Evolutionary conservation across 345 rosid genomes (phyloP).

Genomic region (Theobroma cacao): DNA sequence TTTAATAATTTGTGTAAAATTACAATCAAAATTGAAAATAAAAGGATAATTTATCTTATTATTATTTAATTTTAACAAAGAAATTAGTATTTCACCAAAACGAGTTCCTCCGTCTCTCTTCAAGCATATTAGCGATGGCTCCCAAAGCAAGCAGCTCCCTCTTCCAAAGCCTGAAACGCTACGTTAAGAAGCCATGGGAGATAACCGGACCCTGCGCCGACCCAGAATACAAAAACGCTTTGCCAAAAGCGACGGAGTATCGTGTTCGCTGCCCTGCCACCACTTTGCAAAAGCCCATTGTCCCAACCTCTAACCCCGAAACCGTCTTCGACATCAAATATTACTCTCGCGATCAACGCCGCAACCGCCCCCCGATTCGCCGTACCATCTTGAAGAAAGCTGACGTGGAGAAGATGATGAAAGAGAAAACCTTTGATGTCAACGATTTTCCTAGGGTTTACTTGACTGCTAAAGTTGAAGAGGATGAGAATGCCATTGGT

Average conservation of each 20-base stretch:
- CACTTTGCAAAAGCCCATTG: slow-evolving; percentile 41
- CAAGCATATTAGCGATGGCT: slow-evolving; percentile 60
- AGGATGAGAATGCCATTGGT: slow-evolving; percentile 37
- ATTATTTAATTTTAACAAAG: too few species aligned
- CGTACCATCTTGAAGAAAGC: slow-evolving; percentile 69
- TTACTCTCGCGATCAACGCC: slow-evolving; percentile 74
- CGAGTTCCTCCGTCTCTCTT: neutral
- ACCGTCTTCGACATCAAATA: slow-evolving; percentile 88
- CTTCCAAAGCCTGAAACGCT: slow-evolving; percentile 60
- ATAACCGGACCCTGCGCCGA: slow-evolving; percentile 86
- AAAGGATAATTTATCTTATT: too few species aligned
- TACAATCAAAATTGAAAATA: too few species aligned
- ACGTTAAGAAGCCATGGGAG: slow-evolving; percentile 93
- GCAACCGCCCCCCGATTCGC: slow-evolving; percentile 80
- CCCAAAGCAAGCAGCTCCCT: slow-evolving; percentile 45
- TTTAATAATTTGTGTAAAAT: too few species aligned
- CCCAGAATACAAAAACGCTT: slow-evolving; percentile 68
- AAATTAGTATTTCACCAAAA: neutral
- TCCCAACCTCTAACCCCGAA: slow-evolving; percentile 80
- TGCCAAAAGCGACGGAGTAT: slow-evolving; percentile 66
- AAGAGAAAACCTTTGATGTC: slow-evolving; percentile 60
- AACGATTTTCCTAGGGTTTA: slow-evolving; percentile 78
- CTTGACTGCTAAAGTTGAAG: slow-evolving; percentile 60
- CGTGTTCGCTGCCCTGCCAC: slow-evolving; percentile 81
- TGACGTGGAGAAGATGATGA: slow-evolving; percentile 76